Base-by-base conservation (phyloP, 164 flowering plant species). In the Macadamia tetraphylla region DNA sequence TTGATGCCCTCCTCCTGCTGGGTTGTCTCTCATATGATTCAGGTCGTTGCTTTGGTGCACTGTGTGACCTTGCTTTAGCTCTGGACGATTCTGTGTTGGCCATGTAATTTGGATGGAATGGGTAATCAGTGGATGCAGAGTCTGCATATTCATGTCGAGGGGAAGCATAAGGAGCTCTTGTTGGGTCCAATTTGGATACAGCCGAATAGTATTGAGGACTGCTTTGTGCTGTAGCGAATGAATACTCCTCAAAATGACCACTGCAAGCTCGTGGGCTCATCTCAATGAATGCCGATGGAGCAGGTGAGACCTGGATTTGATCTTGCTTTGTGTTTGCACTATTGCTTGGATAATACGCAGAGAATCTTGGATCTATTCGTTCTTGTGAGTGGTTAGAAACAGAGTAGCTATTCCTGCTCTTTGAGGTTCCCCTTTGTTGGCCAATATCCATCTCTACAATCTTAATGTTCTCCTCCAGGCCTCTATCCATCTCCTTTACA, bases 11-110 rank as follows among this genome's bases (percentile, higher is more conserved):
- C 51, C 93, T 69, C 63, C 78, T 75, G 77, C 89, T 89, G 31
- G 89, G 81, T 69, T 83, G 96, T 73, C 89, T 82, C 78, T 93
- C 98, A 23, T 49, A 81, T n/a, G 85, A 63, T 56, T 90, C 96
- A 5, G 80, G 83, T 65, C 98, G 76, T 71, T 85, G 88, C 77
- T 87, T 94, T 12, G 99, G 99, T 9, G 99, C 96, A 67, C 99
- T 94, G 53, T 89, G 99, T 51, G 99, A 94, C 31, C 99, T 71
- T 1, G 69, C 90, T 74, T 92, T 94, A 14, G 99, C 99, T 66
- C 75, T 80, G 1, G 94, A 94, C 6, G 99, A 94, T 71, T 92
- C 77, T 1, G 99, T 94, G 67, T 94, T 90, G 14, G 98, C 96
- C 99, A 94, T 94, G 76, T 94, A 94, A 69, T 78, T 86, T n/a